A percentile compares a stretch with the other conserved stretches of the same genome.
Evolutionary conservation across 306 rosid species (phyloP).

Genomic region (Vicia sativa): DNA sequence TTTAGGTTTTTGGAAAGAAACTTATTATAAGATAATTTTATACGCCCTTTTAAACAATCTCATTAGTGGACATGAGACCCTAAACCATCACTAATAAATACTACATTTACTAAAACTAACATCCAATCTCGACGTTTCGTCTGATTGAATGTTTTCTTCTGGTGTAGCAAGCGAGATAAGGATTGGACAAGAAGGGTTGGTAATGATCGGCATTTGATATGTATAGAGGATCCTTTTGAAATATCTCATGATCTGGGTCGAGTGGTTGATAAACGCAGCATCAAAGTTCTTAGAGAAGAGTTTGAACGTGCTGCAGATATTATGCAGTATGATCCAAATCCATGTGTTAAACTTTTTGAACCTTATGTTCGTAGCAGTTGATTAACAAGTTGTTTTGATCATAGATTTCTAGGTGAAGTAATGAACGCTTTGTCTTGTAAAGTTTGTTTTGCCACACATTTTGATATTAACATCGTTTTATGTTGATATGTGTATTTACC

Average conservation of each 20-base stretch:
- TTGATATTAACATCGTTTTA: conserved; percentile 17
- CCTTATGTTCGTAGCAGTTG: conserved; percentile 56
- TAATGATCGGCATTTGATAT: conserved; percentile 89
- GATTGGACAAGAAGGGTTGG: conserved; percentile 98
- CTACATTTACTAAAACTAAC: not conserved
- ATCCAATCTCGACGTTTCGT: not conserved
- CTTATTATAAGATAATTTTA: not conserved
- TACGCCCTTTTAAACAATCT: not conserved
- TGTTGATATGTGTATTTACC: conserved; percentile 48
- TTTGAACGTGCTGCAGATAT: conserved; percentile 92
- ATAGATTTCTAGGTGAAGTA: conserved; percentile 43
- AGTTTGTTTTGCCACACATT: conserved; percentile 30
- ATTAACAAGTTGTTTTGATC: conserved; percentile 32
- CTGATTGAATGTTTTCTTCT: not conserved
- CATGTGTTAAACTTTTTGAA: conserved; percentile 85
- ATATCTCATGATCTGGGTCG: conserved; percentile 91
- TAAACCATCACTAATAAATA: not conserved
- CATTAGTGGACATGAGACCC: not conserved
- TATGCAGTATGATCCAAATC: conserved; percentile 79
- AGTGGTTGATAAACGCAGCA: conserved; percentile 89
- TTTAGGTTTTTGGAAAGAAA: not conserved
- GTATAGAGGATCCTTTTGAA: conserved; percentile 98
- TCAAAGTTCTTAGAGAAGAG: conserved; percentile 89
- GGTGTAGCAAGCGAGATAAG: conserved; percentile 75
- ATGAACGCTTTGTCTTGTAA: conserved; percentile 42